Evolutionary conservation across 805 yeast genomes (phyloP).

Genomic region (Ogataea salicorniae): DNA sequence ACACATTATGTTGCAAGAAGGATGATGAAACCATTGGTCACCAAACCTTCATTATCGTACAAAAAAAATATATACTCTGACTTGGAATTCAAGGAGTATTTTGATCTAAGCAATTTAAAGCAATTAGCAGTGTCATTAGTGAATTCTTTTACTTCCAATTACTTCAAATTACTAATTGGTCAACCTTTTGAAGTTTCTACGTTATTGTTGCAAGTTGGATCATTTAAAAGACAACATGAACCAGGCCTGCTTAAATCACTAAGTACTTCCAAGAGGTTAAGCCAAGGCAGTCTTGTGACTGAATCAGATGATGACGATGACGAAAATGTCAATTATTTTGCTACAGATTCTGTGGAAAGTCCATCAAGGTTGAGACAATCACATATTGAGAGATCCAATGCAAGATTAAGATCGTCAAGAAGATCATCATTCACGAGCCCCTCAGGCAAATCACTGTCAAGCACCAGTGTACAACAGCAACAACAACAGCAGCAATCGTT

Average conservation of each 20-base stretch:
- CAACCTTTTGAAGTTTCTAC: slow-evolving; percentile 90
- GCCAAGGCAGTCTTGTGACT: too few species aligned
- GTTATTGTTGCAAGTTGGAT: slow-evolving; percentile 75
- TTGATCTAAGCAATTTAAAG: slow-evolving; percentile 52
- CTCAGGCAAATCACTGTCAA: background rate
- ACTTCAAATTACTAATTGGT: slow-evolving; percentile 60
- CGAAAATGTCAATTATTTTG: slow-evolving; percentile 35
- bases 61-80: slow-evolving; percentile 43
- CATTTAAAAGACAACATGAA: slow-evolving; percentile 34
- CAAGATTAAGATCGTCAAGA: background rate
- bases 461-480: background rate
- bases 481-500: slow-evolving; percentile 12
- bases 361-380: slow-evolving; percentile 23
- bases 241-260: too few species aligned
- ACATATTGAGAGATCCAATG: slow-evolving; percentile 25
- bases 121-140: slow-evolving; percentile 54
- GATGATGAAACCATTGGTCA: slow-evolving; percentile 18
- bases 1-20: slow-evolving; percentile 13
- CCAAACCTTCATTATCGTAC: slow-evolving; percentile 16
- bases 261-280: too few species aligned
- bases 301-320: slow-evolving; percentile 28
- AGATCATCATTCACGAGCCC: background rate
- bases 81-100: slow-evolving; percentile 61
- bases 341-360: slow-evolving; percentile 21
- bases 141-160: slow-evolving; percentile 60